Evolutionary conservation across 306 rosid genomes (phyloP), one percentile per base, ranked within the genome.

Genomic region (cucumber (Cucumis sativus)): DNA sequence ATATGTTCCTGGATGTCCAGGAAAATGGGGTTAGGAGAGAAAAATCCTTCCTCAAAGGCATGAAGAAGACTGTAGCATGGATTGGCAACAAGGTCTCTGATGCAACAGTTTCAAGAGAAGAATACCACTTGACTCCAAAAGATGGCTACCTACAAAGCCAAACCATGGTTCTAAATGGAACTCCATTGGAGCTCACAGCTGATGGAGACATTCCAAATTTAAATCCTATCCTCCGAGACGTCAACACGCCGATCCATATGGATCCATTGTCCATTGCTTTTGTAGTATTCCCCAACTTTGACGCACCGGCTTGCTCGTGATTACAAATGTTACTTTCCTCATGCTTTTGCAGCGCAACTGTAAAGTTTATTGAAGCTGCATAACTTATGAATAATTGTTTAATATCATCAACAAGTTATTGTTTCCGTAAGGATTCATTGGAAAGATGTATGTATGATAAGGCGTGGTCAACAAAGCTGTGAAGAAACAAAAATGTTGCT

Each of bases 31-130:
- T 28, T 51, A 77, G 3, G 56, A 40, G 7, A 71, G 89, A 85
- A 52, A 84, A 78, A 52, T 61, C 88, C 8, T 28, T 92, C 68
- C 17, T 39, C 33, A 80, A 62, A 47, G 82, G 85, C 79, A 82
- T 95, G 35, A 95, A 89, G 86, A 91, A 76, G 75, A 80, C 93
- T 28, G 86, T 92, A 77, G 82, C 97, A 17, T 95, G 97, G 96
- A 84, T 88, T 74, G 97, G 98, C 80, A 77, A 67, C 71, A 89
- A 86, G 85, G 88, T 89, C 76, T 89, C 91, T 47, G 89, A 85
- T 72, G 81, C 79, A 56, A 67, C 86, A 57, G 60, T 86, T 9
- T 75, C 76, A 84, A 88, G 98, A 85, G 93, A 95, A 66, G 98
- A 95, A 79, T 95, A 92, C 80, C 92, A 85, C 82, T 79, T 95